These are phyloP conservation scores for Penicillium nordicum DNA, from an alignment of 2,329 filamentous ascomycete genomes.

Conservation along the genomic window DNA sequence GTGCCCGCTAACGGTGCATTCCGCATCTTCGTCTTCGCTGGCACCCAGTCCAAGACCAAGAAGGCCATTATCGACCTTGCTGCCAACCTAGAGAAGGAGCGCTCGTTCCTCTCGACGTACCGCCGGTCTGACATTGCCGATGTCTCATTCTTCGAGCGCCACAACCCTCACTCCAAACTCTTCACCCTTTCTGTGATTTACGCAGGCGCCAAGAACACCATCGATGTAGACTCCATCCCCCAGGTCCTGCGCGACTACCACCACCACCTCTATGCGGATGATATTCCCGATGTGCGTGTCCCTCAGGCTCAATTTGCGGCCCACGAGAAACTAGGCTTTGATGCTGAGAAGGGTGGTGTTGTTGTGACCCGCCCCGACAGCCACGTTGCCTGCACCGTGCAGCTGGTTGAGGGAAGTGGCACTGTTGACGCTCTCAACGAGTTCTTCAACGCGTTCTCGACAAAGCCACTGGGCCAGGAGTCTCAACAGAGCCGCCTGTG, in stretches of 20 bases:
- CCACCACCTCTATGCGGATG: conserved; percentile 82
- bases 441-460: conserved; percentile 73
- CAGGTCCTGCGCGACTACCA: conserved; percentile 68
- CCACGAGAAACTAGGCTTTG: conserved; percentile 82
- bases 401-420: conserved; percentile 69
- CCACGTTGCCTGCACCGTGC: conserved; percentile 74
- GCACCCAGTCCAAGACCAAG: conserved; percentile 57
- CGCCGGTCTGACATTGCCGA: conserved; percentile 57
- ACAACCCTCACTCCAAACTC: conserved; percentile 81
- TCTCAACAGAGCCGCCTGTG: conserved; percentile 36
- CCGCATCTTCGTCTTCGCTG: conserved; percentile 82
- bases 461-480: conserved; percentile 49
- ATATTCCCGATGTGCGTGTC: conserved; percentile 68
- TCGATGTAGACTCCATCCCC: conserved; percentile 74
- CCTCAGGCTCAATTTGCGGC: conserved; percentile 69
- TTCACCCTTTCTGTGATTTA: conserved; percentile 77
- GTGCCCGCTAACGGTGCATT: conserved; percentile 85
- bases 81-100: conserved; percentile 59
- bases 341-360: conserved; percentile 69
- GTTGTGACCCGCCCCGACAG: conserved; percentile 84
- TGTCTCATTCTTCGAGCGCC: conserved; percentile 71
- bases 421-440: conserved; percentile 78
- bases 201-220: conserved; percentile 61
- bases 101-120: conserved; percentile 70
- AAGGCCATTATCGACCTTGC: conserved; percentile 69